Conservation (phyloP, 2,329 filamentous ascomycete species). For the Sordariomycetes sp. region DNA sequence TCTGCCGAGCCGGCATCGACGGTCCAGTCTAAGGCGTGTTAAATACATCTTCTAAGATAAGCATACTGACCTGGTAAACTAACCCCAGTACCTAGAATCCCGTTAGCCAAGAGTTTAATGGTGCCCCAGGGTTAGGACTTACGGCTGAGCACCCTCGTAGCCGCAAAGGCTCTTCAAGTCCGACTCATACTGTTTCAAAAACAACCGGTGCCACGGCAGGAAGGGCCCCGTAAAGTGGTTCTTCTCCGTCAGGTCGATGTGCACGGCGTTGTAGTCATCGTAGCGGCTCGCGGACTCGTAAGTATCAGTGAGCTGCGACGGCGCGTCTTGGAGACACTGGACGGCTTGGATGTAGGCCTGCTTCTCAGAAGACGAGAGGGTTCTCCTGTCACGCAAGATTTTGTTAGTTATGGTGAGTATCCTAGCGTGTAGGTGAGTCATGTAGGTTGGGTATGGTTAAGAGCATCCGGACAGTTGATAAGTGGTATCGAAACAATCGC, state of each 20-base stretch:
- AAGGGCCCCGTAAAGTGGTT: constrained; percentile 18
- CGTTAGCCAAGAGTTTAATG: constrained; percentile 9
- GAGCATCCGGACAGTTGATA: not conserved
- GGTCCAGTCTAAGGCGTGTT: constrained; percentile 2
- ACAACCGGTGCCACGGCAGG: constrained; percentile 14
- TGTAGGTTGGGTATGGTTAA: not conserved
- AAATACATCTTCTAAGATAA: not conserved
- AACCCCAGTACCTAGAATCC: constrained; percentile 4
- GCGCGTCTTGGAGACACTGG: constrained; percentile 10
- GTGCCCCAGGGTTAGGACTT: constrained; percentile 9
- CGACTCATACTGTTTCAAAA: constrained; percentile 11
- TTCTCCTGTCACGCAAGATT: constrained; percentile 6
- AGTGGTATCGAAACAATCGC: not conserved
- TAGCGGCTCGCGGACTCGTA: constrained; percentile 11
- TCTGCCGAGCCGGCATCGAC: constrained; percentile 7
- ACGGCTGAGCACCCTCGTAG: constrained; percentile 16
- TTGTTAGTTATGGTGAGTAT: not conserved
- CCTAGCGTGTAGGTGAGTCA: not conserved
- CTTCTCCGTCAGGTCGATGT: constrained; percentile 11
- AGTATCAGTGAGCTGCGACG: constrained; percentile 7
- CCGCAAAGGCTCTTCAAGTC: constrained; percentile 11
- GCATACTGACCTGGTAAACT: not conserved
- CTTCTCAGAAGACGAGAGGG: constrained; percentile 8
- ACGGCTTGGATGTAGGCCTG: constrained; percentile 12
- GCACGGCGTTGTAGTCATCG: constrained; percentile 13